Percentiles rank a stretch among this genome's conserved stretches.
These are phyloP conservation scores for Globisporangium irregulare DNA, from an alignment of 352 stramenopile species.

Conservation along the genomic window DNA sequence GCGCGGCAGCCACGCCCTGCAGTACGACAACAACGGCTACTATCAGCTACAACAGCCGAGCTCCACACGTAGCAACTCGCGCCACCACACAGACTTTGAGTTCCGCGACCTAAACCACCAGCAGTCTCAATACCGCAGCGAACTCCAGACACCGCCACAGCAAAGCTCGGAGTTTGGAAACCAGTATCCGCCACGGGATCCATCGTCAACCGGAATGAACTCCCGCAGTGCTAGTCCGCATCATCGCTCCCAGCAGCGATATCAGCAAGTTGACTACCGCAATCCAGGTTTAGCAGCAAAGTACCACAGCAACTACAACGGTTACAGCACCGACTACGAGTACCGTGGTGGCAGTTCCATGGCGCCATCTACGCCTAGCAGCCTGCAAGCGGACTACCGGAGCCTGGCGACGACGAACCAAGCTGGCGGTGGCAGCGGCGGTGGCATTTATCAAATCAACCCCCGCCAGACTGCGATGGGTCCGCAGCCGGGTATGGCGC, in stretches of 20 bases:
- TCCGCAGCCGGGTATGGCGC: slow-evolving; percentile 13
- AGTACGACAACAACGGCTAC: slow-evolving; percentile 1
- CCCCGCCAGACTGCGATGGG: slow-evolving; percentile 4
- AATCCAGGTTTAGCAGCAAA: background rate
- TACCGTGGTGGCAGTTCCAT: background rate
- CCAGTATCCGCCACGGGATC: background rate
- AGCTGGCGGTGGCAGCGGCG: background rate
- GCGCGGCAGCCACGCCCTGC: background rate
- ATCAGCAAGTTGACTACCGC: background rate
- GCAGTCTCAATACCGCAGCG: background rate
- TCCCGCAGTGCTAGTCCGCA: background rate
- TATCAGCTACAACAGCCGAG: background rate
- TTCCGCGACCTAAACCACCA: slow-evolving; percentile 15
- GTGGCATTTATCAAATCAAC: background rate
- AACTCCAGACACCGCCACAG: background rate
- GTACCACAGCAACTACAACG: background rate
- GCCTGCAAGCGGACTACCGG: background rate
- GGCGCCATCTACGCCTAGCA: background rate
- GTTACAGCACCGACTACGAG: background rate
- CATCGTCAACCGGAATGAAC: background rate
- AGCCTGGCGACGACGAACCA: background rate
- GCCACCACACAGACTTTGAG: slow-evolving; percentile 10
- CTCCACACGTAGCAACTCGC: background rate
- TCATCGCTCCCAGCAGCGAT: background rate
- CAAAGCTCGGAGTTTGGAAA: background rate